phyloP scores from a whole-genome alignment of 1,139 yeast species.

The Saccharomyces pastorianus region DNA sequence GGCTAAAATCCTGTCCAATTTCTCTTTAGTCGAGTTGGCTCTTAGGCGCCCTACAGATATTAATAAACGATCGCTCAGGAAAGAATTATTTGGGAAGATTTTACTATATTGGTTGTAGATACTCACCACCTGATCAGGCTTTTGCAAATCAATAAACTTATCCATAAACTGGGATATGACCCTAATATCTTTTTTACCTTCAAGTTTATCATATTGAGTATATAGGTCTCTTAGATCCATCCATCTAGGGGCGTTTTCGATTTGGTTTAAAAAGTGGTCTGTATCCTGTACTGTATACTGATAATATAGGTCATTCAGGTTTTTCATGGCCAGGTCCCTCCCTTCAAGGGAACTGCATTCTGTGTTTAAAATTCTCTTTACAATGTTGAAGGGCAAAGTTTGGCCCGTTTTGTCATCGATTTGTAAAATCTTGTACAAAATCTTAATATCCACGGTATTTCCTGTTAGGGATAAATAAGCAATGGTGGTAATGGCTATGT shows the following conservation, averaged over 20 bases:
- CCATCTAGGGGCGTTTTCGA: background rate
- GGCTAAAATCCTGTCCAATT: conserved; percentile 24
- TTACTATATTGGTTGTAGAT: conserved; percentile 20
- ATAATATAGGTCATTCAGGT: background rate
- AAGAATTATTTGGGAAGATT: conserved; percentile 4
- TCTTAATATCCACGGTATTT: conserved; percentile 14
- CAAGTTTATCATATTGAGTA: background rate
- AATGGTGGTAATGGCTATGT: conserved; percentile 17
- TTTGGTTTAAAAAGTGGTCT: background rate
- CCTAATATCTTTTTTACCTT: background rate
- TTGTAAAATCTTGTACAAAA: conserved; percentile 20
- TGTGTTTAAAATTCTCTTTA: conserved; percentile 6
- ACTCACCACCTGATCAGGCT: conserved; percentile 17
- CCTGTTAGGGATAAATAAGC: conserved; percentile 23
- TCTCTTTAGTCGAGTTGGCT: conserved; percentile 9
- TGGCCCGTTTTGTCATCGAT: conserved; percentile 8
- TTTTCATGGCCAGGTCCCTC: conserved; percentile 4
- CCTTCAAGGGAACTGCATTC: conserved; percentile 2
- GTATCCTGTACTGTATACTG: background rate
- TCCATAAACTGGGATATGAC: conserved; percentile 16
- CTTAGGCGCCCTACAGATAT: conserved; percentile 20
- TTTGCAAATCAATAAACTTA: conserved; percentile 14
- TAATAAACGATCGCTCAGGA: conserved; percentile 16
- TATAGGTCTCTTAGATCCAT: background rate
- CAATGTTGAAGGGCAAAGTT: conserved; percentile 11